Percentiles rank a stretch among this genome's conserved stretches.
phyloP scores from a whole-genome alignment of 2,329 filamentous ascomycete genomes.

The Trichoderma sp. region DNA sequence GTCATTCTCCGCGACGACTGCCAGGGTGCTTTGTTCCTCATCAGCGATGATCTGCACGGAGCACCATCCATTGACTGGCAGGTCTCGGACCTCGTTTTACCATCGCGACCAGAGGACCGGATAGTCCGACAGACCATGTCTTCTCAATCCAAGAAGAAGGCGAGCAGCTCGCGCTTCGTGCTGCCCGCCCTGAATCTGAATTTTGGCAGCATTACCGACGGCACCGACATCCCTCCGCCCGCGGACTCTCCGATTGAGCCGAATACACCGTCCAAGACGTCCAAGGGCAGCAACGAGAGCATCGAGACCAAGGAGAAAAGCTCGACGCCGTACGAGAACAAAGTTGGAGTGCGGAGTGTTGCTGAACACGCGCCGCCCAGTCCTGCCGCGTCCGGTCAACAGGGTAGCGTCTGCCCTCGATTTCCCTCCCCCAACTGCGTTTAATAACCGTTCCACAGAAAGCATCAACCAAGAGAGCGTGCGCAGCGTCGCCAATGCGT shows the following conservation, averaged over 20 bases:
- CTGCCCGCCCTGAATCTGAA: conserved; percentile 54
- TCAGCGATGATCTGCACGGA: conserved; percentile 13
- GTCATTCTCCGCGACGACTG: conserved; percentile 10
- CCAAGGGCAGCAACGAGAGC: conserved; percentile 23
- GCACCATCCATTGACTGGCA: conserved; percentile 1
- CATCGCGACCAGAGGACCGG: background rate
- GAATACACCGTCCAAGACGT: conserved; percentile 42
- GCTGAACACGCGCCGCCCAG: conserved; percentile 52
- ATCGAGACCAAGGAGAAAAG: conserved; percentile 17
- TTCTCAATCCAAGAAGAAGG: conserved; percentile 31
- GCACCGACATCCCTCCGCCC: conserved; percentile 59
- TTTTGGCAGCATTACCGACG: conserved; percentile 57
- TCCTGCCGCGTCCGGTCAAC: conserved; percentile 50
- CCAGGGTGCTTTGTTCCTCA: conserved; percentile 13
- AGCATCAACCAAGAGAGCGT: conserved; percentile 43
- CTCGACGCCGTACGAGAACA: conserved; percentile 40
- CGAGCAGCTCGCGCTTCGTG: conserved; percentile 45
- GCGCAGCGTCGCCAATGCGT: conserved; percentile 33
- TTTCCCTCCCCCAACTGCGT: conserved; percentile 47
- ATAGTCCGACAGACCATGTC: conserved; percentile 28
- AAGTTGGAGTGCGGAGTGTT: conserved; percentile 46
- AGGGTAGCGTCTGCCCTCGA: conserved; percentile 55
- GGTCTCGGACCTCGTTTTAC: conserved; percentile 8
- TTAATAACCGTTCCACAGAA: conserved; percentile 53
- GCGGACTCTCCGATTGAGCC: conserved; percentile 52